Evolutionary conservation across 306 rosid genomes (phyloP).

Genomic region (Castanea crenata): DNA sequence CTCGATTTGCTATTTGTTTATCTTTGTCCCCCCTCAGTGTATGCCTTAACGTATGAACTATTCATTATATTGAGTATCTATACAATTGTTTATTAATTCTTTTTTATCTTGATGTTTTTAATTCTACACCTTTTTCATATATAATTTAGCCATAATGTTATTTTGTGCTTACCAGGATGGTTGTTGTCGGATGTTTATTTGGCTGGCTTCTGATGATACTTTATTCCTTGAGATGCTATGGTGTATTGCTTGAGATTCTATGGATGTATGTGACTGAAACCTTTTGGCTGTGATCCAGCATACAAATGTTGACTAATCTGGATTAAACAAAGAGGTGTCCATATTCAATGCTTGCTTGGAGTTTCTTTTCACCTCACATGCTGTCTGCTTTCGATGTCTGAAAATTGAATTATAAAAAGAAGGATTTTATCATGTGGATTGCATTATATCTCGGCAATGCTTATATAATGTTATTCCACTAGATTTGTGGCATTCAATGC

Average conservation of each 20-base stretch:
- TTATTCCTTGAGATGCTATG: conserved; percentile 17
- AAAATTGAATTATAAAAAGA: conserved; percentile 14
- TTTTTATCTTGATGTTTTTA: neutral
- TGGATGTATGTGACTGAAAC: conserved; percentile 16
- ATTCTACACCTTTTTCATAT: neutral
- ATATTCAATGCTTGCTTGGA: conserved; percentile 45
- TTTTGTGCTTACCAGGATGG: conserved; percentile 19
- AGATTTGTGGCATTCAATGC: neutral
- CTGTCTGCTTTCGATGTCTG: conserved; percentile 35
- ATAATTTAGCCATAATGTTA: conserved; percentile 3
- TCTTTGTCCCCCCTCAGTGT: neutral
- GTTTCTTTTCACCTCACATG: conserved; percentile 45
- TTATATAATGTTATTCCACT: neutral
- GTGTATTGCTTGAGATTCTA: conserved; percentile 5
- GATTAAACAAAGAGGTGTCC: conserved; percentile 42
- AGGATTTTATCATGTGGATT: conserved; percentile 43
- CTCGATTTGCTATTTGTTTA: neutral
- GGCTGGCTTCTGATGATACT: neutral
- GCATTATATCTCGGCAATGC: conserved; percentile 10
- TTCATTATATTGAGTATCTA: neutral
- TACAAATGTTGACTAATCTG: conserved; percentile 30
- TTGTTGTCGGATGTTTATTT: conserved; percentile 13
- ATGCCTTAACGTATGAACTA: neutral
- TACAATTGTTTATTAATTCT: neutral
- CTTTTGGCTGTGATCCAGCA: conserved; percentile 38